Conservation (phyloP, 345 rosid genomes). For the Ailanthus altissimus region DNA sequence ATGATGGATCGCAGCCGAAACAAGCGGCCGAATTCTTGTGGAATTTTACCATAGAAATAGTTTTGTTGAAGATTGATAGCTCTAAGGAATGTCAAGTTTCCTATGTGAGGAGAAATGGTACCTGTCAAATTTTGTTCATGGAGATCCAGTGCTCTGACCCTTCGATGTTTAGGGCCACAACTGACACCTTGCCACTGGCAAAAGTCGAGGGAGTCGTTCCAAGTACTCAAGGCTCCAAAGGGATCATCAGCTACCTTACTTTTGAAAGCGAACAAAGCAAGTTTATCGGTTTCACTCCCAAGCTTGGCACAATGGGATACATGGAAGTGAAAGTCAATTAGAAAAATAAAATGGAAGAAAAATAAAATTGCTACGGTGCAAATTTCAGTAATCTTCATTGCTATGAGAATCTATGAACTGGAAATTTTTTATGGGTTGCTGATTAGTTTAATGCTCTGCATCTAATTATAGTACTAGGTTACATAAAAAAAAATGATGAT, state of each 20-base stretch:
- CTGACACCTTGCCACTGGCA: constrained; percentile 34
- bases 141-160: constrained; percentile 27
- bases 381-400: background rate
- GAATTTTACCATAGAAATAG: background rate
- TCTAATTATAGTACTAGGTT: too few species aligned
- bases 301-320: constrained; percentile 2
- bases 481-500: too few species aligned
- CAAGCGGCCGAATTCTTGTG: background rate
- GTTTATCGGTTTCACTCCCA: constrained; percentile 29
- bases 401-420: too few species aligned
- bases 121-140: background rate
- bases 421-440: too few species aligned
- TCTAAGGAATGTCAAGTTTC: constrained; percentile 1
- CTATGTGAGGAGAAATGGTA: background rate
- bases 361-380: background rate
- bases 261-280: constrained; percentile 30
- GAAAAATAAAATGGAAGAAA: constrained; percentile 9
- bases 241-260: constrained; percentile 16
- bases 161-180: constrained; percentile 27
- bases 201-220: constrained; percentile 30
- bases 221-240: constrained; percentile 11
- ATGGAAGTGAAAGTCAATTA: constrained; percentile 9
- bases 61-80: background rate
- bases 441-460: too few species aligned
- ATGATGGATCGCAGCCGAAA: background rate